phyloP scores from a whole-genome alignment of 805 yeast genomes.

The Vanderwaltozyma yarrowii region DNA sequence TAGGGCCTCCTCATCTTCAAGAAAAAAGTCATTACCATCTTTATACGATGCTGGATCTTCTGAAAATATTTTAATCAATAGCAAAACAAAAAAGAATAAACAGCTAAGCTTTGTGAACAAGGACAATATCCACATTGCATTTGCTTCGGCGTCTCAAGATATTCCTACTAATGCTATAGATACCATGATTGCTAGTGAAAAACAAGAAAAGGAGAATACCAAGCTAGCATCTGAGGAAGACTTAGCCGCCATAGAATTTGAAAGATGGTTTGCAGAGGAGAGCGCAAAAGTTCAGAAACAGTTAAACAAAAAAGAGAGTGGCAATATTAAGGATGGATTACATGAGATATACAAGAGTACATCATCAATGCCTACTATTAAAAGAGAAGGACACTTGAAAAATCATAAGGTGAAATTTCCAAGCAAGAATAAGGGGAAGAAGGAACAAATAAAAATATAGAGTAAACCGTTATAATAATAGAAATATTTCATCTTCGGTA shows the following conservation, averaged over 20 bases:
- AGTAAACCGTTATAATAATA: too few species aligned
- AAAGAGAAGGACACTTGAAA: too few species aligned
- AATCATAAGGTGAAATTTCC: constrained; percentile 8
- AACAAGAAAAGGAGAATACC: not conserved
- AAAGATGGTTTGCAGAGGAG: constrained; percentile 81
- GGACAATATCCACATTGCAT: constrained; percentile 1
- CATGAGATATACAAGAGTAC: constrained; percentile 10
- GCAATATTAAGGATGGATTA: constrained; percentile 6
- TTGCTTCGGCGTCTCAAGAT: not conserved
- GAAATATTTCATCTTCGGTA: too few species aligned
- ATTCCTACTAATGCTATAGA: constrained; percentile 3
- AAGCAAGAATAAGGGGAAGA: constrained; percentile 1
- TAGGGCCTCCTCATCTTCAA: not conserved
- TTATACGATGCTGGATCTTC: constrained; percentile 6
- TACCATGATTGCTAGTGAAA: not conserved
- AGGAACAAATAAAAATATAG: too few species aligned
- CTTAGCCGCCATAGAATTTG: constrained; percentile 76
- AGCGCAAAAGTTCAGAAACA: constrained; percentile 49
- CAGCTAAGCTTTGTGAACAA: not conserved
- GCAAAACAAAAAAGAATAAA: not conserved
- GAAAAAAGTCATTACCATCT: constrained; percentile 14
- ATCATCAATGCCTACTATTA: not conserved
- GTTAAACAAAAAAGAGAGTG: constrained; percentile 7
- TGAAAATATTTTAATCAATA: not conserved
- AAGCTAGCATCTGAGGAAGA: constrained; percentile 51